Base-by-base conservation (phyloP, 257 asterid genomes). In the Leonotis leonurus region DNA sequence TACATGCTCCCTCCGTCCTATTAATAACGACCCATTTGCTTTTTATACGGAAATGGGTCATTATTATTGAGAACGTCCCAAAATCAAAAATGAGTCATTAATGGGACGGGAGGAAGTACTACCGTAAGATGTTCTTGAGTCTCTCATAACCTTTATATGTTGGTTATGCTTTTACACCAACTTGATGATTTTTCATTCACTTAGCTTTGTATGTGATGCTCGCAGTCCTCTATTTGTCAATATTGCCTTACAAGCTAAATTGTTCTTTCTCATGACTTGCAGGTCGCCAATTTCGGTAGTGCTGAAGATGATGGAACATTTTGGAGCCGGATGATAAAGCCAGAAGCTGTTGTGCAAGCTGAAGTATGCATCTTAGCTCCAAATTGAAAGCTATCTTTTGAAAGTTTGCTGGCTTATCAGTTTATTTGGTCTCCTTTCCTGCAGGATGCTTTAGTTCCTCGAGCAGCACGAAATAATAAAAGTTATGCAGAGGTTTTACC, bases 241-340 rank as follows among this genome's bases (percentile, higher is more conserved):
- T 49, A 11, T 20, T 55, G 33, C 50, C 64, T 22, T 46, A n/a
- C 56, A 35, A 70, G 32, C 62, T 49, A 65, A 62, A 43, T 48
- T 53, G 3, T 70, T 58, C 33, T 36, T 60, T 56, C 48, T 64
- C 51, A 26, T 25, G 53, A 41, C 54, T 54, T 76, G 67, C 80
- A 93, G 99, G 99, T 93, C 55, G 99, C 99, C 49, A 89, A 89
- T 74, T 93, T 93, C 77, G 78, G 90, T 64, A 79, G 89, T 74
- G 82, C 94, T 75, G 99, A 93, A 80, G 96, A 93, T 67, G 99
- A 89, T 74, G 94, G 97, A 51, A 82, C 90, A 60, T 93, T 93
- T 61, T 93, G 99, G 99, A 89, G 97, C 77, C 92, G 99, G 73
- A 87, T 89, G 99, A 93, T 93, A 79, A 89, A 93, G 71, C 97